Conservation (phyloP, 805 yeast genomes). For the Saccharomycopsis fodiens region DNA sequence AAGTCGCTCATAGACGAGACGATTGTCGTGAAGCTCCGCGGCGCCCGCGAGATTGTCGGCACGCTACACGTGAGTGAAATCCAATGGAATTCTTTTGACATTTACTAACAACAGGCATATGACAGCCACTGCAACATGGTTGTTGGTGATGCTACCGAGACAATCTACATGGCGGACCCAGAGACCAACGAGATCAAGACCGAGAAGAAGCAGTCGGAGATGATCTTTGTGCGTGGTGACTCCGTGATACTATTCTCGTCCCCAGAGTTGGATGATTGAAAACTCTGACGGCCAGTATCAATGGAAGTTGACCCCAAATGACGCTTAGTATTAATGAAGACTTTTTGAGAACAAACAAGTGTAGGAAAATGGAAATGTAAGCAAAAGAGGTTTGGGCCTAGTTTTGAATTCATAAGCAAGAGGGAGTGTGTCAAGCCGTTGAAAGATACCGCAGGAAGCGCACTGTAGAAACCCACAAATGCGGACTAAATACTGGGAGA, state of each 20-base stretch:
- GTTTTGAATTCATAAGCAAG: no score
- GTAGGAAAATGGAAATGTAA: no score
- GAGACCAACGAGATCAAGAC: conserved; percentile 38
- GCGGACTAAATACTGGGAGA: no score
- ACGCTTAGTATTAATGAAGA: no score
- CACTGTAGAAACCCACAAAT: no score
- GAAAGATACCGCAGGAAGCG: no score
- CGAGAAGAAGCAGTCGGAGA: conserved; percentile 57
- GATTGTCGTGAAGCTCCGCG: conserved; percentile 84
- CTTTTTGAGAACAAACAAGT: no score
- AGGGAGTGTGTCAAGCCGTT: no score
- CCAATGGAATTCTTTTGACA: not conserved
- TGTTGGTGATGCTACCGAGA: conserved; percentile 85
- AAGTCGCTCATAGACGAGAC: conserved; percentile 80
- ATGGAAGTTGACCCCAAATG: no score
- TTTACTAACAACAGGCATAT: conserved; percentile 45
- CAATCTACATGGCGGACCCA: conserved; percentile 52
- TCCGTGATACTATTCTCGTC: conserved; percentile 79
- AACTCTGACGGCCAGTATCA: no score
- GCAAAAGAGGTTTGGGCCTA: no score
- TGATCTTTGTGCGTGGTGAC: conserved; percentile 98
- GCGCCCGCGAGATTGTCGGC: conserved; percentile 89
- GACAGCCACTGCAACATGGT: conserved; percentile 97
- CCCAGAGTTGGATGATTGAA: conserved; percentile 23
- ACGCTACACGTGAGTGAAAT: conserved; percentile 57